Base-by-base conservation (phyloP, 805 yeast genomes). In the Osmozyma mogii region DNA sequence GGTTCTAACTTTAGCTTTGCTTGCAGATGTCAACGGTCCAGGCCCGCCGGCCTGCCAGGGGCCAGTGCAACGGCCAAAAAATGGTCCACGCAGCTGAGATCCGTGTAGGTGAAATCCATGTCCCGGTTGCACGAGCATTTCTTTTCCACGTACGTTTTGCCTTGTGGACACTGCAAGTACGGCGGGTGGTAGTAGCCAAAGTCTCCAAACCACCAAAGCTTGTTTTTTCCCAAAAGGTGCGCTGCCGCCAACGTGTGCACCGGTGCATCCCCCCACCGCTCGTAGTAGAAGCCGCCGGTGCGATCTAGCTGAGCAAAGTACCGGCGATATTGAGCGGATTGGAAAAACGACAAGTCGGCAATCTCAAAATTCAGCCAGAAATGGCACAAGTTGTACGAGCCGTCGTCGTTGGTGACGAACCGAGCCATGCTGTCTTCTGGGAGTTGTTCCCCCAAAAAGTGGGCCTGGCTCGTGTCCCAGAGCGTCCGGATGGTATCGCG, bases 401-500 rank as follows among this genome's bases (percentile, higher is more conserved):
- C 17, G 17, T 22, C 25, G 21, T 5, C 24, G 22, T 17, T 17
- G 15, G 21, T 13, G 20, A n/a, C n/a, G n/a, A n/a, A n/a, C n/a
- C n/a, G n/a, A n/a, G n/a, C n/a, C n/a, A n/a, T n/a, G n/a, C n/a
- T n/a, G n/a, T n/a, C n/a, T n/a, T n/a, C n/a, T n/a, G n/a, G n/a
- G n/a, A n/a, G n/a, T n/a, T n/a, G n/a, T n/a, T n/a, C 20, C 22
- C 12, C 12, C 20, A 8, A 9, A 9, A 18, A 18, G 20, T 18
- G 20, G 9, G 20, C 20, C 9, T 9, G 20, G 20, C 9, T 18
- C 9, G 20, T 18, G n/a, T 60, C 52, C 83, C 84, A 83, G 20
- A 83, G 54, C 2, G 75, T 58, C 25, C 71, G 72, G 35, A 83
- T 76, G 2, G 89, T 81, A 9, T 61, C 61, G 10, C 50, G 51